Evolutionary conservation across 805 yeast species (phyloP).

Genomic region (Wickerhamia fluorescens): DNA sequence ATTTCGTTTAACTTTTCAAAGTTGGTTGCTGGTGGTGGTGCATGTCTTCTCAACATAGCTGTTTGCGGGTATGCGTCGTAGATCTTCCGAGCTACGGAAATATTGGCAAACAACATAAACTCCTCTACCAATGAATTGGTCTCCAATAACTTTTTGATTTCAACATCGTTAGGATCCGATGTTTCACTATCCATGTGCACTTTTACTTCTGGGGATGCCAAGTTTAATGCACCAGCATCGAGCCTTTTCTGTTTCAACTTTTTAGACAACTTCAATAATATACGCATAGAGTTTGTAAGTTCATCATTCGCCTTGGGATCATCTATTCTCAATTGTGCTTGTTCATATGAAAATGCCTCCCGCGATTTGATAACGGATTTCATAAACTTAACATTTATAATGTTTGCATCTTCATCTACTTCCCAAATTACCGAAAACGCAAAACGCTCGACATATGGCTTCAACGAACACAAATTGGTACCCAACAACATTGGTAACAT

Average conservation of each 20-base stretch:
- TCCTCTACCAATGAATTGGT: slow-evolving; percentile 97
- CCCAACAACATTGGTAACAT: slow-evolving; percentile 95
- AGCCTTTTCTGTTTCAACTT: slow-evolving; percentile 77
- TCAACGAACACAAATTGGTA: slow-evolving; percentile 90
- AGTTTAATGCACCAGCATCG: slow-evolving; percentile 92
- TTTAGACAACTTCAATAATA: slow-evolving; percentile 70
- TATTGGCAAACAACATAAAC: slow-evolving; percentile 95
- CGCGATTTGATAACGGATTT: slow-evolving; percentile 87
- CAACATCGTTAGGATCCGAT: slow-evolving; percentile 93
- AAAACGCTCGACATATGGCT: slow-evolving; percentile 91
- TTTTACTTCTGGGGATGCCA: slow-evolving; percentile 97
- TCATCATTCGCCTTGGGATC: slow-evolving; percentile 72
- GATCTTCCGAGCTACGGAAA: slow-evolving; percentile 89
- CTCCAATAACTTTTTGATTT: slow-evolving; percentile 77
- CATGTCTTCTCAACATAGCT: slow-evolving; percentile 97
- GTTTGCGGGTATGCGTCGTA: slow-evolving; percentile 94
- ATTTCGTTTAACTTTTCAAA: slow-evolving; percentile 87
- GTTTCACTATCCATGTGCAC: slow-evolving; percentile 97
- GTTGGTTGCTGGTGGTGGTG: slow-evolving; percentile 92
- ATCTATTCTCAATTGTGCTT: slow-evolving; percentile 88
- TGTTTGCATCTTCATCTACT: slow-evolving; percentile 77
- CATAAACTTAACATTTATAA: slow-evolving; percentile 68
- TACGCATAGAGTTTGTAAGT: slow-evolving; percentile 83
- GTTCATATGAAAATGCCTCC: slow-evolving; percentile 91
- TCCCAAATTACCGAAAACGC: slow-evolving; percentile 98